Conservation (phyloP, 768 basidiomycete genomes). For the Myochromella boudieri region DNA sequence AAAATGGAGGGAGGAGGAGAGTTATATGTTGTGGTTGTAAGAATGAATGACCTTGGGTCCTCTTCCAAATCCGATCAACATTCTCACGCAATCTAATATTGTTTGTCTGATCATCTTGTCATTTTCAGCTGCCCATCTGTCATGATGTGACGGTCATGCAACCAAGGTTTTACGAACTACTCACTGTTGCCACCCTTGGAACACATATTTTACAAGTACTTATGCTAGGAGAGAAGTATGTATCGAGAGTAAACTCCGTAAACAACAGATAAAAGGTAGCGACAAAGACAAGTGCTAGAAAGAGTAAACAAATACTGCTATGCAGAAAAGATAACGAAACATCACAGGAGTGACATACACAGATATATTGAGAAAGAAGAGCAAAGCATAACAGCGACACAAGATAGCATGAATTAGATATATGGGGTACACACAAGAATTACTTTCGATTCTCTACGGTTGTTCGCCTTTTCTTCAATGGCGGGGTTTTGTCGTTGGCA, state of each 20-base stretch:
- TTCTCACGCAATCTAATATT: conserved; percentile 24
- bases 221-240: conserved; percentile 16
- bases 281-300: conserved; percentile 20
- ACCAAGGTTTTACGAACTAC: conserved; percentile 3
- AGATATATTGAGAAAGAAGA: conserved; percentile 6
- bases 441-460: conserved; percentile 26
- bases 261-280: conserved; percentile 10
- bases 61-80: conserved; percentile 21
- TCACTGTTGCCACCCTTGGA: not conserved
- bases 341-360: conserved; percentile 9
- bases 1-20: conserved; percentile 13
- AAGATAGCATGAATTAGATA: conserved; percentile 20
- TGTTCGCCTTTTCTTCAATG: conserved; percentile 52
- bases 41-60: conserved; percentile 21
- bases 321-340: conserved; percentile 19
- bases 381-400: conserved; percentile 19
- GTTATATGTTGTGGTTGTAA: conserved; percentile 21
- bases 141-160: not conserved
- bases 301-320: conserved; percentile 23
- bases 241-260: conserved; percentile 13
- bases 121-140: conserved; percentile 6
- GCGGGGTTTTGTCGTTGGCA: conserved; percentile 33
- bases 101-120: conserved; percentile 15
- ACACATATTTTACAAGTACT: conserved; percentile 13
- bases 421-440: conserved; percentile 11